A percentile compares a stretch with the other conserved stretches of the same genome.
Evolutionary conservation across 2,329 filamentous ascomycete species (phyloP).

Genomic region (Neurospora crassa): DNA sequence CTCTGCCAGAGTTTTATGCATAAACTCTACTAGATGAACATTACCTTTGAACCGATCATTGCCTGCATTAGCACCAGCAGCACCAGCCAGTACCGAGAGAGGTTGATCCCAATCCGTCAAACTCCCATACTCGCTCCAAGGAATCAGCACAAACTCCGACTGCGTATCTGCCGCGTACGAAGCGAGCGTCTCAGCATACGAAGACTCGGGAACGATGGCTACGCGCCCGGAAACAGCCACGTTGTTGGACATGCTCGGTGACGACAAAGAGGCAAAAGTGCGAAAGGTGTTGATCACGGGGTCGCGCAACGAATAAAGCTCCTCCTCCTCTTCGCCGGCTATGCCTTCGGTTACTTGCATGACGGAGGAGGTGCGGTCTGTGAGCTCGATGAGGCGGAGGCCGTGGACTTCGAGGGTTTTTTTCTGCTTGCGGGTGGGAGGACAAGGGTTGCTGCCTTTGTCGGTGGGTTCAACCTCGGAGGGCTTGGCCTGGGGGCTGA

Average conservation of each 20-base stretch:
- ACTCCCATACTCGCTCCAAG: slow-evolving; percentile 79
- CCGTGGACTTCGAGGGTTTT: slow-evolving; percentile 67
- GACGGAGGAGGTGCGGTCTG: slow-evolving; percentile 86
- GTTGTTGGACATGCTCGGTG: slow-evolving; percentile 41
- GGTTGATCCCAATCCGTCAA: slow-evolving; percentile 53
- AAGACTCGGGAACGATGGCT: slow-evolving; percentile 65
- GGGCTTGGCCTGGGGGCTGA: slow-evolving; percentile 36
- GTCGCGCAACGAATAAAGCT: slow-evolving; percentile 57
- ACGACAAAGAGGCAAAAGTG: slow-evolving; percentile 64
- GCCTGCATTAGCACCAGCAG: slow-evolving; percentile 25
- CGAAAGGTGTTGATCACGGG: slow-evolving; percentile 88
- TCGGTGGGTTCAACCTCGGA: slow-evolving; percentile 13
- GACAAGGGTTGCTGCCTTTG: slow-evolving; percentile 18
- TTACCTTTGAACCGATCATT: slow-evolving; percentile 52
- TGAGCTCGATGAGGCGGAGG: slow-evolving; percentile 60
- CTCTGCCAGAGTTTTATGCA: slow-evolving; percentile 55
- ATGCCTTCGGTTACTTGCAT: slow-evolving; percentile 73
- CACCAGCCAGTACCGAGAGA: slow-evolving; percentile 18
- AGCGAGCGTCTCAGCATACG: slow-evolving; percentile 69
- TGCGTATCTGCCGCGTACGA: slow-evolving; percentile 59
- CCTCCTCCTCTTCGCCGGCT: slow-evolving; percentile 39
- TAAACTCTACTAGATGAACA: slow-evolving; percentile 62
- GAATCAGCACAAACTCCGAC: slow-evolving; percentile 70
- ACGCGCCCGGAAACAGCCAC: slow-evolving; percentile 75
- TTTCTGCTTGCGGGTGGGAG: slow-evolving; percentile 32